Conservation (phyloP, 2,329 filamentous ascomycete genomes). For the Hyphodiscus sp. region DNA sequence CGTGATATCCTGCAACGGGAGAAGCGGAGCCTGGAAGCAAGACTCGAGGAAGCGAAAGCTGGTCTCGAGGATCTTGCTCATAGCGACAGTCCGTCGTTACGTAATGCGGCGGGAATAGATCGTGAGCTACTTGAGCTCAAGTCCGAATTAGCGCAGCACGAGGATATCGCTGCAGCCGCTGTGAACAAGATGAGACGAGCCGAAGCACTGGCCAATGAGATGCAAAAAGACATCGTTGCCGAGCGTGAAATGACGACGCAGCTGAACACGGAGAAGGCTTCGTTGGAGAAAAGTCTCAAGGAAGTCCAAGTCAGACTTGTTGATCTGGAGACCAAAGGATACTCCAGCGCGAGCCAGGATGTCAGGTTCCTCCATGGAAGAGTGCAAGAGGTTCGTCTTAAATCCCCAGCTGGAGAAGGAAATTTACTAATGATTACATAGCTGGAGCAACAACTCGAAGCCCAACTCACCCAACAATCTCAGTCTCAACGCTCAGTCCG, state of each 20-base stretch:
- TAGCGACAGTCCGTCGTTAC: slow-evolving; percentile 79
- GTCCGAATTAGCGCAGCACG: slow-evolving; percentile 80
- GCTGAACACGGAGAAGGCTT: slow-evolving; percentile 84
- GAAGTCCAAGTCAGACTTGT: slow-evolving; percentile 86
- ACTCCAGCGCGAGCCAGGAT: slow-evolving; percentile 89
- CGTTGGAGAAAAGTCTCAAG: slow-evolving; percentile 81
- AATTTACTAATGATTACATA: slow-evolving; percentile 32
- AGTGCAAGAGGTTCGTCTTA: slow-evolving; percentile 76
- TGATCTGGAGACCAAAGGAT: slow-evolving; percentile 94
- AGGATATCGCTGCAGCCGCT: slow-evolving; percentile 85
- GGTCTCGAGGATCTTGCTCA: slow-evolving; percentile 82
- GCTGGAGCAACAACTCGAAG: slow-evolving; percentile 83
- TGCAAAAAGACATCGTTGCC: slow-evolving; percentile 84
- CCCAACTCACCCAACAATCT: slow-evolving; percentile 70
- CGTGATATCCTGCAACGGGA: slow-evolving; percentile 79
- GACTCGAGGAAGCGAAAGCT: slow-evolving; percentile 79
- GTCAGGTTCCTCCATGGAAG: slow-evolving; percentile 91
- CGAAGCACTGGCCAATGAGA: slow-evolving; percentile 78
- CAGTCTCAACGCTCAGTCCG: slow-evolving; percentile 82
- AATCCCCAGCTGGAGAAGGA: no score
- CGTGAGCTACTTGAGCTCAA: slow-evolving; percentile 86
- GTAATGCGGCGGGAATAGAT: slow-evolving; percentile 83
- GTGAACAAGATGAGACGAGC: slow-evolving; percentile 96
- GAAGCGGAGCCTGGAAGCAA: slow-evolving; percentile 81
- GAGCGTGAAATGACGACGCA: slow-evolving; percentile 78